These are phyloP conservation scores for Garcia nutans DNA, from an alignment of 345 rosid species.

Conservation along the genomic window DNA sequence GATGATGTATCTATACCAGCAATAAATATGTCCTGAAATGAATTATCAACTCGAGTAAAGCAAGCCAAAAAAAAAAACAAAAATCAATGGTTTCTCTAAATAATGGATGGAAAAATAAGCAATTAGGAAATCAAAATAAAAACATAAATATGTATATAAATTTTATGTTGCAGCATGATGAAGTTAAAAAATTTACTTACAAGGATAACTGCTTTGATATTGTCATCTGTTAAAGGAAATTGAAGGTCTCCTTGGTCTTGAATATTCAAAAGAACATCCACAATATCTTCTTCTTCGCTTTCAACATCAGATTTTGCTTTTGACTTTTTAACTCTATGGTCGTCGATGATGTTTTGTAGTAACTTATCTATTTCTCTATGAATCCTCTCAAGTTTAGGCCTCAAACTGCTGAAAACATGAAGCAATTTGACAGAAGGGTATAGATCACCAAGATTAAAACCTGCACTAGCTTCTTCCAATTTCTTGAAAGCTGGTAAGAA, in stretches of 20 bases:
- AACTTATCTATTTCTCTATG: not conserved
- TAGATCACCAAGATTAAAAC: too few relatives aligned
- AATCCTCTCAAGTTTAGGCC: not conserved
- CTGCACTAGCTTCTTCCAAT: too few relatives aligned
- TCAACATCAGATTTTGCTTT: not conserved
- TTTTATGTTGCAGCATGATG: too few relatives aligned
- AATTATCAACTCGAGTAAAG: too few relatives aligned
- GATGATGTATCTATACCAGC: not conserved
- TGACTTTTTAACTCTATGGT: constrained; percentile 7
- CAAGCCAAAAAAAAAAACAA: too few relatives aligned
- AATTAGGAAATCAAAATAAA: too few relatives aligned
- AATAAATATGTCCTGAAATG: not conserved
- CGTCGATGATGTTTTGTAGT: constrained; percentile 2
- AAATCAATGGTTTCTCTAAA: too few relatives aligned
- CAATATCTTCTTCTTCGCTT: not conserved
- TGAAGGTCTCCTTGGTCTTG: not conserved
- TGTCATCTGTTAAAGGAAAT: not conserved
- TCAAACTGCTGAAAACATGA: not conserved
- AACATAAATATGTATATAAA: too few relatives aligned
- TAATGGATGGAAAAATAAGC: too few relatives aligned
- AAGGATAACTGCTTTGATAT: constrained; percentile 4
- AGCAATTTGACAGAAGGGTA: too few relatives aligned
- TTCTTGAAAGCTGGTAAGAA: too few relatives aligned
- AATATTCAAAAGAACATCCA: constrained; percentile 9
- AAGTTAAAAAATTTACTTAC: not conserved